phyloP scores from a whole-genome alignment of 1,284 basidiomycete species.

The Boletellus deceptivus region DNA sequence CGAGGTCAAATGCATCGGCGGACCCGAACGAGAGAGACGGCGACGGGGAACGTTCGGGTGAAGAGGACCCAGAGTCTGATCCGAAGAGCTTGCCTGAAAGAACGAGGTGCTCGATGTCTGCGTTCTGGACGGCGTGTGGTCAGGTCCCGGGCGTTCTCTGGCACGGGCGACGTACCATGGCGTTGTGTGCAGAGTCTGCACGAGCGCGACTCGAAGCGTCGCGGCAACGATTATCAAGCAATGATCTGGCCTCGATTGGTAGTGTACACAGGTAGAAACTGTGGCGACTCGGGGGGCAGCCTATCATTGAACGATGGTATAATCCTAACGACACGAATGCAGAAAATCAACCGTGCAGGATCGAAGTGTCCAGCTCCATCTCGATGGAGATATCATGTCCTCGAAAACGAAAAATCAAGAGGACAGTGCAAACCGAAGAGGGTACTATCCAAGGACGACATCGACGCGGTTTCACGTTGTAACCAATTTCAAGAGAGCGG shows the following conservation, averaged over 20 bases:
- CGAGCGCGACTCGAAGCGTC: too few relatives aligned
- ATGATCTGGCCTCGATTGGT: background rate
- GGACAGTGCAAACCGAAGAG: conserved; percentile 6
- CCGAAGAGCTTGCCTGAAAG: conserved; percentile 77
- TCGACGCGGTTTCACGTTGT: background rate
- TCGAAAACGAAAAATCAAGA: conserved; percentile 4
- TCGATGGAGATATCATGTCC: conserved; percentile 12
- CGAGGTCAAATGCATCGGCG: conserved; percentile 38
- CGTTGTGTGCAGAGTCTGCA: background rate
- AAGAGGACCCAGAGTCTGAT: conserved; percentile 40
- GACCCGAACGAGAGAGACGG: conserved; percentile 40
- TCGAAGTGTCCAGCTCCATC: conserved; percentile 20
- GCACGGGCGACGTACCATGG: conserved; percentile 13
- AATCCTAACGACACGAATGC: background rate
- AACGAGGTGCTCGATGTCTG: conserved; percentile 70
- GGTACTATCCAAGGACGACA: conserved; percentile 4
- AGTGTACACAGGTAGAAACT: too few relatives aligned
- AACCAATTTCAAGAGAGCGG: background rate
- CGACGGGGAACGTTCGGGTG: conserved; percentile 51
- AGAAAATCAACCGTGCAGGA: conserved; percentile 6
- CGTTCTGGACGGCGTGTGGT: conserved; percentile 32
- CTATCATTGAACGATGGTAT: too few relatives aligned
- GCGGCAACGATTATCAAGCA: conserved; percentile 16
- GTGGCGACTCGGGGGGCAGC: too few relatives aligned
- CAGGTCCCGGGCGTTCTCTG: background rate